Percentiles rank a stretch among this genome's conserved stretches.
Conservation (phyloP, 129 eudicot genomes). For the Apium graveolens region DNA sequence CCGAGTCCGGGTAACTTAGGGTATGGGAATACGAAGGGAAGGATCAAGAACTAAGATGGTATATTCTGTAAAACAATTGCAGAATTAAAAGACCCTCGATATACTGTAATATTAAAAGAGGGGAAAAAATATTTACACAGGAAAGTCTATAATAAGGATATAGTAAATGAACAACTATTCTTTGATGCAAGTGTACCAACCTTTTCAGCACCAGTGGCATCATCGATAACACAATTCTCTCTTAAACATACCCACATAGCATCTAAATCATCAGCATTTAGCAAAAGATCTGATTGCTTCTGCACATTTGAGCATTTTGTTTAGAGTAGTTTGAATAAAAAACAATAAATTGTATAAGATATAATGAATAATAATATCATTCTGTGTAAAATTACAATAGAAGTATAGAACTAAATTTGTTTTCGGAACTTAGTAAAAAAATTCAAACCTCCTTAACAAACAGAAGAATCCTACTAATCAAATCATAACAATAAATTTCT, state of each 20-base stretch:
- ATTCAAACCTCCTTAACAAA: background rate
- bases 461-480: too few species aligned
- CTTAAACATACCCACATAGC: constrained; percentile 99
- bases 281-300: constrained; percentile 96
- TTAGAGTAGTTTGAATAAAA: too few species aligned
- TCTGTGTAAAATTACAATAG: background rate
- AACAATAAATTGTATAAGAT: background rate
- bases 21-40: background rate
- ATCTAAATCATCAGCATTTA: constrained; percentile 97
- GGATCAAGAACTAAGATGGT: background rate
- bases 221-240: constrained; percentile 98
- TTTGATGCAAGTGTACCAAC: constrained; percentile 21
- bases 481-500: background rate
- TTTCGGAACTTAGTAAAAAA: background rate
- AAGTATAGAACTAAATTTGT: background rate
- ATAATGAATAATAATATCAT: background rate
- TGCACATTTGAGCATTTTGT: constrained; percentile 28
- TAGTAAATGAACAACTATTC: background rate
- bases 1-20: too few species aligned
- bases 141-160: background rate
- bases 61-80: background rate
- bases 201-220: constrained; percentile 99
- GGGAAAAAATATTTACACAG: background rate
- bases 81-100: background rate
- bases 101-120: background rate